Evolutionary conservation across 495 filamentous ascomycete genomes (phyloP), one percentile per base, ranked within the genome.

Genomic region (Xylaria scruposa): DNA sequence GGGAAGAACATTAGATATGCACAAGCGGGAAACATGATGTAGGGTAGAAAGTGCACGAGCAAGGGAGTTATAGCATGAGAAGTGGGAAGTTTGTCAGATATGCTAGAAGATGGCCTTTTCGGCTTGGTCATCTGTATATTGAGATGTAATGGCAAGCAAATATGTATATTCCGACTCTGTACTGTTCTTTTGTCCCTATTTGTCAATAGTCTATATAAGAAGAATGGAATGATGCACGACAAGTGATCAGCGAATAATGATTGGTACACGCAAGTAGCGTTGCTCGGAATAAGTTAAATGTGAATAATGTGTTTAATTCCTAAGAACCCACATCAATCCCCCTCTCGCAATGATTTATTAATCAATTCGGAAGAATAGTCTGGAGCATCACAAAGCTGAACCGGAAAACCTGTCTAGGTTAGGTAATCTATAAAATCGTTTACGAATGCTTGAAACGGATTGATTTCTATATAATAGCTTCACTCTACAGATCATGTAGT

Each of bases 1-100:
- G 36, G 54, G 68, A 44, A 38, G 17, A 63, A 26, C 33, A 44
- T 54, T 56, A 56, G 67, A 70, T 67, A 59, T 69, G n/a, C 61
- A 74, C 69, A 59, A 53, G 15, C 26, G 64, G 54, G 36, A 65
- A 46, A 66, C 46, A 65, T 46, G 49, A 21, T 29, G 10, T n/a
- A 42, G 53, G 38, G 33, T 64, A 56, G 68, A 70, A 70, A 49
- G 21, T 19, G n/a, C 2, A n/a, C 24, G 33, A 54, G 17, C 15
- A 24, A n/a, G 33, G 40, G 31, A 46, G 26, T n/a, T 4, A 24
- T 46, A 42, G 40, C 4, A 62, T 62, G n/a, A 62, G 33, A 63
- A 62, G 38, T 9, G 19, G 19, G 12, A 62, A 19, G 5, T 13
- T 33, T 46, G 38, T 56, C 26, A 17, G 10, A 31, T 31, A 53